Percentiles rank a stretch among this genome's conserved stretches.
phyloP scores from a whole-genome alignment of 768 basidiomycete species.

The Leucocoprinus birnbaumii region DNA sequence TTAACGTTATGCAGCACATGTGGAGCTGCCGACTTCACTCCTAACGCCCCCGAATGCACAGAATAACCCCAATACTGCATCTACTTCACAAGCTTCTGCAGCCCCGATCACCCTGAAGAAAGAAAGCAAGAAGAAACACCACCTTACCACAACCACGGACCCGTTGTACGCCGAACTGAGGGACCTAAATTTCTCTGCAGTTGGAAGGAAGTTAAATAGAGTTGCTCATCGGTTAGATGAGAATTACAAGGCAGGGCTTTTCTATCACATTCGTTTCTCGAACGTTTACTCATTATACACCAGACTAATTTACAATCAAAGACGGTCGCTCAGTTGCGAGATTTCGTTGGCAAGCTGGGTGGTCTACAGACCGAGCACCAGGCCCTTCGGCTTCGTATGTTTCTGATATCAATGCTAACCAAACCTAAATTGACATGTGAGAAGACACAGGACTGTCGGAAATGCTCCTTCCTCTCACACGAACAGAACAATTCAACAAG shows the following conservation, averaged over 20 bases:
- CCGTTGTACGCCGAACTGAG: constrained; percentile 79
- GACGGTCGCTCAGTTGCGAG: constrained; percentile 86
- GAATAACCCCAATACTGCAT: constrained; percentile 36
- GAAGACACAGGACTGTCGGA: constrained; percentile 95
- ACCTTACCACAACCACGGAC: constrained; percentile 75
- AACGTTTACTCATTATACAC: constrained; percentile 1
- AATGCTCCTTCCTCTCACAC: constrained; percentile 79
- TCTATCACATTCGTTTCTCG: background rate
- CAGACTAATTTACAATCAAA: constrained; percentile 85
- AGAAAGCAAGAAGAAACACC: constrained; percentile 88
- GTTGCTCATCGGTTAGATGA: constrained; percentile 85
- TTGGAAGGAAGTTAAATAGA: constrained; percentile 78
- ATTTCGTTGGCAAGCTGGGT: constrained; percentile 94
- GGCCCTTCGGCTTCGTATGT: constrained; percentile 82
- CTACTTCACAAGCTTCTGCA: constrained; percentile 32
- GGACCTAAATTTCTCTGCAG: constrained; percentile 89
- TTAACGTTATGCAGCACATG: constrained; percentile 51
- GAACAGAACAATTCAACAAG: constrained; percentile 86
- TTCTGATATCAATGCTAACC: background rate
- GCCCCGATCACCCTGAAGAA: constrained; percentile 55
- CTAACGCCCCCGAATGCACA: constrained; percentile 54
- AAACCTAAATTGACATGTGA: constrained; percentile 8
- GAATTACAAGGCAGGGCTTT: constrained; percentile 74
- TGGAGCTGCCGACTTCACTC: constrained; percentile 75
- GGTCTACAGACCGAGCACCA: constrained; percentile 92